Evolutionary conservation across 108 stramenopile genomes (phyloP).

Genomic region (Heterococcus sp.): DNA sequence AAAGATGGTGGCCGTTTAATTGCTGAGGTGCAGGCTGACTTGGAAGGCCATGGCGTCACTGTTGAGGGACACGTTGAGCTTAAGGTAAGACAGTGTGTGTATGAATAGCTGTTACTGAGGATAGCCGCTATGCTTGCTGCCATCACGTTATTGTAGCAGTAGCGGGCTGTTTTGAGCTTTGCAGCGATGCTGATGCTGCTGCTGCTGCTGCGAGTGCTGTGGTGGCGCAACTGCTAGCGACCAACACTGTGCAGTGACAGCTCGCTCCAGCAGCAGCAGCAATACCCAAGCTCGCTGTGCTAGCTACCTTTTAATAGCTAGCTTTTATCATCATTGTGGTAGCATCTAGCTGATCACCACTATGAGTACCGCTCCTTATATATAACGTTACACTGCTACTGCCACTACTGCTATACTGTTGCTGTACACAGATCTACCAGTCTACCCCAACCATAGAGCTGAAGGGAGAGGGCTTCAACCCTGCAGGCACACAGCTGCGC

Average conservation of each 20-base stretch:
- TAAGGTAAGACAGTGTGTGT: background rate
- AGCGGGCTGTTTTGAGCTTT: background rate
- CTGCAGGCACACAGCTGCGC: conserved; percentile 18
- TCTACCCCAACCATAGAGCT: conserved; percentile 24
- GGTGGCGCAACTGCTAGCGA: no score
- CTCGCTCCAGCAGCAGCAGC: no score
- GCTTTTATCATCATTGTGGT: no score
- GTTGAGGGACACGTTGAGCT: conserved; percentile 10
- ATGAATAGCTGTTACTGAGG: background rate
- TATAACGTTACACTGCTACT: no score
- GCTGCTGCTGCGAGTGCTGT: no score
- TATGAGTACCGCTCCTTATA: no score
- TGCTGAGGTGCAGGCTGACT: conserved; percentile 46
- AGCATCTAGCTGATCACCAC: no score
- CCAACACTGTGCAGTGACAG: no score
- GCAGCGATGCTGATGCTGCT: no score
- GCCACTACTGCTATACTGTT: no score
- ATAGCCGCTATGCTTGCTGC: background rate
- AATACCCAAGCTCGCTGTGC: no score
- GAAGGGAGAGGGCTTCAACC: conserved; percentile 45
- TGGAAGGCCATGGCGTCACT: conserved; percentile 34
- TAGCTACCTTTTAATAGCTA: no score
- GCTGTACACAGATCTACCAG: conserved; percentile 28
- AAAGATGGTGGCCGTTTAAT: conserved; percentile 14
- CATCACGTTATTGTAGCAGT: background rate